Conservation (phyloP, 73 alveolate species). For the Durusdinium trenchii region DNA sequence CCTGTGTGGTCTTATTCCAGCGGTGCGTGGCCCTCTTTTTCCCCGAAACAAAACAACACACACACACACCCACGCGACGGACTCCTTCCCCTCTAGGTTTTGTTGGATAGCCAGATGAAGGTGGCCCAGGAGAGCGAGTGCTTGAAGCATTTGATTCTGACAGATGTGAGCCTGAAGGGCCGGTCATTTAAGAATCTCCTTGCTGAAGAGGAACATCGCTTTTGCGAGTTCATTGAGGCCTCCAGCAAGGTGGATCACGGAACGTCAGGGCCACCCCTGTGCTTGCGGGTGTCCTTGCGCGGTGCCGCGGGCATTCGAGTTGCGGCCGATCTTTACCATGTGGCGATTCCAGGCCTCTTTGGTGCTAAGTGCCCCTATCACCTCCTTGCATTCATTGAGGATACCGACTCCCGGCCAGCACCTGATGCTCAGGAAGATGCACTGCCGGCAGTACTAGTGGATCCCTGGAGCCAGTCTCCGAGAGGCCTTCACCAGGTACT, state of each 20-base stretch:
- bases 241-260: not conserved
- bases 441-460: not conserved
- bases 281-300: not conserved
- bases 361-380: not conserved
- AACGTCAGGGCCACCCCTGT: not conserved
- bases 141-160: not conserved
- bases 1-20: too few species aligned
- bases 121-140: not conserved
- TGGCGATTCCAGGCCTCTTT: not conserved
- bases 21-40: too few species aligned
- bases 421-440: not conserved
- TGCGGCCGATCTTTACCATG: not conserved
- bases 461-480: not conserved
- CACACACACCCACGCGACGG: too few species aligned
- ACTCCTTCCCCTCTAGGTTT: too few species aligned
- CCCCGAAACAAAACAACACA: too few species aligned
- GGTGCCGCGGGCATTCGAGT: too few species aligned
- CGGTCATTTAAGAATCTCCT: not conserved
- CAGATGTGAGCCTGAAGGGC: not conserved
- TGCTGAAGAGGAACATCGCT: not conserved
- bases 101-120: not conserved
- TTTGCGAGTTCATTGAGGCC: not conserved
- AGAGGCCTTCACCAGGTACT: not conserved
- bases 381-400: not conserved
- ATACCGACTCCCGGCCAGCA: not conserved